Base-by-base conservation (phyloP, 495 filamentous ascomycete species). In the Neurospora sp. region DNA sequence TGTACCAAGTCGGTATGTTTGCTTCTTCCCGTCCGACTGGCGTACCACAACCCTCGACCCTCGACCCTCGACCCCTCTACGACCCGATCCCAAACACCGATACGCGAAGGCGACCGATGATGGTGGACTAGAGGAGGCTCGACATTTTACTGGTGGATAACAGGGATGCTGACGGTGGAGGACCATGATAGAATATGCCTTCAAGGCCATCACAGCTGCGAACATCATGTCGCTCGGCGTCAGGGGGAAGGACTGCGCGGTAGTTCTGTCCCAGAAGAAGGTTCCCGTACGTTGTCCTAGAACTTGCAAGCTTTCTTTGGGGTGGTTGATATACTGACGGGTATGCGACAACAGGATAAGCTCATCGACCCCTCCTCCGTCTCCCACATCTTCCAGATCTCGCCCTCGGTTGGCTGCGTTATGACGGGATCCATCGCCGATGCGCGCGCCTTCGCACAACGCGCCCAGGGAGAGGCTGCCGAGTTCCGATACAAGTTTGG, bases 351-450 rank as follows among this genome's bases (percentile, higher is more conserved):
- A 71, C 73, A 99, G 96, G 96, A 99, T 84, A 98, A 98, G 88
- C 89, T 99, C 78, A 98, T 99, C 87, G 96, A 99, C 80, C 94
- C 96, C 20, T 90, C 92, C 44, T 98, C 96, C 74, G 96, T 99
- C 75, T 94, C 96, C 78, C 94, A 99, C 85, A 90, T 99, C 83
- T 98, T 97, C 90, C 92, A 91, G 80, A 88, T 99, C 75, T 99
- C 96, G 20, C 94, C 96, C 37, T 96, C 93, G 16, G 94, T 99
- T 76, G 96, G 96, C 72, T 97, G 94, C 79, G 96, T 98, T 77
- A 97, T 98, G 92, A 99, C 96, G 37, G 96, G 96, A 38, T 97
- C 96, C 72, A 98, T 98, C 82, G 96, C 96, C 75, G 96, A 99
- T 87, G 96, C 96, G 59, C 87, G 96, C 73, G 96, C 96, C 48